Base-by-base conservation (phyloP, 345 rosid genomes). In the Eutrema japonicum region DNA sequence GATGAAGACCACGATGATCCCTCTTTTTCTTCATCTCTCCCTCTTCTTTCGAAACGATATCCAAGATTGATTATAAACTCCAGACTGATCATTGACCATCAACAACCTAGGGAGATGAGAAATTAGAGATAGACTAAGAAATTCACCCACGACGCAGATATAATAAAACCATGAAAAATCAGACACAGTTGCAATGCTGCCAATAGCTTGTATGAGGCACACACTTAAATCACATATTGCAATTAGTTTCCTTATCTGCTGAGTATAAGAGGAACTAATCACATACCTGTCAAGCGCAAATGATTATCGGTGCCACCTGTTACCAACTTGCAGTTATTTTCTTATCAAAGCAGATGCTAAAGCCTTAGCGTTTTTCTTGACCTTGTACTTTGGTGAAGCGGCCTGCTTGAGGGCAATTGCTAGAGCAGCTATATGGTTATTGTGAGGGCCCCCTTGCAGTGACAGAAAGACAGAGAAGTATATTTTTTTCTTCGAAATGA, bases 361-460 rank as follows among this genome's bases (percentile, higher is more conserved):
- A 48, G 91, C 93, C 82, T 86, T 87, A 5, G 95, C 88, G 82
- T 94, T 94, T 74, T 79, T 89, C 84, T 85, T 91, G 54, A 83
- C 76, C 76, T 85, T 87, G 79, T 75, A 94, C 79, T 83, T 95
- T 29, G 89, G 91, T 16, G 90, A 84, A 53, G 90, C 91, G 10
- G 85, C 96, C 84, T 95, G 98, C 80, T 90, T 95, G 59, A 95
- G 85, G 74, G 99, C 93, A 69, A 92, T 81, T 63, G 98, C 96
- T 65, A 95, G 96, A 68, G 99, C 98, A 70, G 97, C 99, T 87
- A 89, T 91, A 72, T 93, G 98, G 83, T 89, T 93, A 74, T 91
- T 93, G 77, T 93, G 97, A 7, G 97, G 96, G 3, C 98, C 98
- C 3, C 97, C 98, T 84, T 93, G 98, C 63, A 88, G 72, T 10